These are phyloP conservation scores for Cocos nucifera DNA, from an alignment of 176 grass and related monocot species.

Conservation along the genomic window DNA sequence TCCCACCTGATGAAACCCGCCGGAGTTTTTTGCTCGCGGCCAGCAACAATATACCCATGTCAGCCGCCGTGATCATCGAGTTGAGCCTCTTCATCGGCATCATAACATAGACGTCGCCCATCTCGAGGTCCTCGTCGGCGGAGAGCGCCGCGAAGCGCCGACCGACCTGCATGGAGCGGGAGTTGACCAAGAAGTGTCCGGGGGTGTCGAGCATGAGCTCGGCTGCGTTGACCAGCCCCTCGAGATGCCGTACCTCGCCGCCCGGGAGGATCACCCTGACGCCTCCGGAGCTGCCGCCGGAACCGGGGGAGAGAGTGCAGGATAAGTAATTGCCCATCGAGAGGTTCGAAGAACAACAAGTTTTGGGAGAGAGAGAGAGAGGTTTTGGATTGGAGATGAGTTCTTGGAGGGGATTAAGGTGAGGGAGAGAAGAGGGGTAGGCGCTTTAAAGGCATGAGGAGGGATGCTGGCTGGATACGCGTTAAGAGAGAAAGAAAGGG, in stretches of 20 bases:
- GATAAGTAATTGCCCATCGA: conserved; percentile 77
- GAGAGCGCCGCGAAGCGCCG: conserved; percentile 43
- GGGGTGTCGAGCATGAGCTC: conserved; percentile 87
- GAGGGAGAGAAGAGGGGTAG: too few relatives aligned
- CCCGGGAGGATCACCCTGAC: conserved; percentile 62
- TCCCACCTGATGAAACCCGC: background rate
- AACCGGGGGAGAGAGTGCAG: conserved; percentile 36
- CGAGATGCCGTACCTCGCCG: conserved; percentile 24
- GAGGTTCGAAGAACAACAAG: too few relatives aligned
- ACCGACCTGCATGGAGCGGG: conserved; percentile 39
- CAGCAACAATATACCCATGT: conserved; percentile 40
- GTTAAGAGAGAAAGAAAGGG: too few relatives aligned
- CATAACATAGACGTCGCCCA: conserved; percentile 42
- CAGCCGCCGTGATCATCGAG: conserved; percentile 30
- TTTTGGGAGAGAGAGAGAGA: too few relatives aligned
- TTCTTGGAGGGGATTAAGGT: too few relatives aligned
- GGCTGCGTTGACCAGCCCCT: conserved; percentile 36
- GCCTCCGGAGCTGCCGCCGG: background rate
- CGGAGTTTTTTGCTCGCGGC: conserved; percentile 36
- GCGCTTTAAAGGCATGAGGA: too few relatives aligned
- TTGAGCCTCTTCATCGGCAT: conserved; percentile 76
- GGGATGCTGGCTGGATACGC: too few relatives aligned
- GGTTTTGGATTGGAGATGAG: too few relatives aligned
- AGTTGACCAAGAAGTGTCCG: conserved; percentile 60
- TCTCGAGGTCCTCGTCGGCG: conserved; percentile 67